phyloP scores from a whole-genome alignment of 805 yeast species.

The Isabelozyma gotoi region DNA sequence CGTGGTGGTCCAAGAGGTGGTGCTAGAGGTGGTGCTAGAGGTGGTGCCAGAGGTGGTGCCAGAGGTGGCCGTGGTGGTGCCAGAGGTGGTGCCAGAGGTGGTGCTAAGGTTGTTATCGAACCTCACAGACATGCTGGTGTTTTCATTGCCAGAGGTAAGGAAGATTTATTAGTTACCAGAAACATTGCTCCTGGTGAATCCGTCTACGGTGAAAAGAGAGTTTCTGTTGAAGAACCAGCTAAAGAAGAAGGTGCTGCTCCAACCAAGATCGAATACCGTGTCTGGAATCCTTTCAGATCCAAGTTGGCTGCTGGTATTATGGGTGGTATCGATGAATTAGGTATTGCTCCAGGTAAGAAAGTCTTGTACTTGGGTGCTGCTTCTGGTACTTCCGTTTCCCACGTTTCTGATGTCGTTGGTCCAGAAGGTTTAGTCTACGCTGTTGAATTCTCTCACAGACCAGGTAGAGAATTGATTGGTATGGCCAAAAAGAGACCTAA shows the following conservation, averaged over 20 bases:
- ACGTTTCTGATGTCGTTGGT: constrained; percentile 97
- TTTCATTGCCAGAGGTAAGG: constrained; percentile 99
- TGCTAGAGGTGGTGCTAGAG: constrained; percentile 33
- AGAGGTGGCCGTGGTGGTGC: constrained; percentile 70
- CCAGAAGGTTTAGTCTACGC: constrained; percentile 99
- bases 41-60: constrained; percentile 48
- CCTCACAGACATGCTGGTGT: constrained; percentile 99
- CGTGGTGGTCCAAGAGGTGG: constrained; percentile 33
- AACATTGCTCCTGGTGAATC: constrained; percentile 98
- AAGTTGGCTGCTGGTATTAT: constrained; percentile 99
- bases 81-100: constrained; percentile 81
- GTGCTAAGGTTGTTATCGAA: constrained; percentile 95
- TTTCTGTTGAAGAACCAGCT: constrained; percentile 89
- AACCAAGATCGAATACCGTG: constrained; percentile 97
- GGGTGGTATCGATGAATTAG: constrained; percentile 98
- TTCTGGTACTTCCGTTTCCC: constrained; percentile 98
- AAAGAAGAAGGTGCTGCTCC: constrained; percentile 84
- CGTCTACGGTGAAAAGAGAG: constrained; percentile 97
- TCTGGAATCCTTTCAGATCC: constrained; percentile 99
- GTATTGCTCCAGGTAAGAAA: constrained; percentile 97
- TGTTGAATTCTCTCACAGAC: constrained; percentile 98
- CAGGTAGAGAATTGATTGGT: constrained; percentile 98
- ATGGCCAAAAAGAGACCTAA: constrained; percentile 99
- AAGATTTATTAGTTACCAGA: constrained; percentile 95
- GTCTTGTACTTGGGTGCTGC: constrained; percentile 98